These are phyloP conservation scores for Gossypium laxum DNA, from an alignment of 441 rosid species.

Conservation along the genomic window DNA sequence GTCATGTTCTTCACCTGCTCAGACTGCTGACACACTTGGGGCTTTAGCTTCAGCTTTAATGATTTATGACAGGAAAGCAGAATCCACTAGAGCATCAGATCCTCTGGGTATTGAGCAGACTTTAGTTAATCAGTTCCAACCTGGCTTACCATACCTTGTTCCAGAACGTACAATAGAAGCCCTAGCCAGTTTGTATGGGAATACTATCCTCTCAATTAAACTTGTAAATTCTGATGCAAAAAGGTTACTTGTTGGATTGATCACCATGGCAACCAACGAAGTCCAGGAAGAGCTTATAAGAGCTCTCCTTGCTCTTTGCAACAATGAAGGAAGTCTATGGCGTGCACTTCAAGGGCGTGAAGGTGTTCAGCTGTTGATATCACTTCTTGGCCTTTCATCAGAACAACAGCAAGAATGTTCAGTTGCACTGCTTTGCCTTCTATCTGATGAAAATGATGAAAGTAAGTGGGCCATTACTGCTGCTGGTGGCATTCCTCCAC, in stretches of 20 bases:
- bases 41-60: constrained; percentile 96
- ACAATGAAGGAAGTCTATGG: constrained; percentile 82
- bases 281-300: constrained; percentile 89
- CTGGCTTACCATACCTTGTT: constrained; percentile 69
- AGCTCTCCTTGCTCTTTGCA: constrained; percentile 82
- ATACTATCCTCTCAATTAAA: constrained; percentile 60
- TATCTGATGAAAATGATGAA: constrained; percentile 93
- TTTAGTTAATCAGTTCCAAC: constrained; percentile 82
- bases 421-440: constrained; percentile 88
- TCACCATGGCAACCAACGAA: constrained; percentile 94
- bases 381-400: constrained; percentile 98
- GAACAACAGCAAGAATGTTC: constrained; percentile 99
- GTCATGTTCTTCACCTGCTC: constrained; percentile 90
- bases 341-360: constrained; percentile 97
- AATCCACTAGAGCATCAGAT: constrained; percentile 74
- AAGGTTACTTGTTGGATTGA: constrained; percentile 90
- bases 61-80: constrained; percentile 89
- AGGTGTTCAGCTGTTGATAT: constrained; percentile 90
- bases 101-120: constrained; percentile 71
- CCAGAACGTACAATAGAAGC: constrained; percentile 99
- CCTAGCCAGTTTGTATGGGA: constrained; percentile 94
- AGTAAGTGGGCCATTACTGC: constrained; percentile 99
- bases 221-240: constrained; percentile 85
- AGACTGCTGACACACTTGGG: constrained; percentile 91
- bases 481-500: constrained; percentile 99